These are phyloP conservation scores for Papiliotrema laurentii DNA, from an alignment of 1,284 basidiomycete species.

Conservation along the genomic window DNA sequence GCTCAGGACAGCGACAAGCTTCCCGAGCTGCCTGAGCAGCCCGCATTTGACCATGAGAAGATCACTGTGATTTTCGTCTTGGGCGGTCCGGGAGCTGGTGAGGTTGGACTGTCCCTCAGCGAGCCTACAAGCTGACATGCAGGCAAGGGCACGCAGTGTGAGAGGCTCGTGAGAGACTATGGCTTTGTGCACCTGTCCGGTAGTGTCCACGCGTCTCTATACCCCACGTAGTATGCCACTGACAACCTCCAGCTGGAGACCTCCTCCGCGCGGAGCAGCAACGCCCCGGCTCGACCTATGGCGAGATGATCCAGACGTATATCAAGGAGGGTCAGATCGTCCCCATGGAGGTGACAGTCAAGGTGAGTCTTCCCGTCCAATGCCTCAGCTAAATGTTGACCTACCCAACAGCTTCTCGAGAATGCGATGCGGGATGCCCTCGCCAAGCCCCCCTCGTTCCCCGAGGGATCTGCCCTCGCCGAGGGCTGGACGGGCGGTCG, in stretches of 20 bases:
- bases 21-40: conserved; percentile 16
- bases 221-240: neutral
- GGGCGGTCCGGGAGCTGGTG: conserved; percentile 92
- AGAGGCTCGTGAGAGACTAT: conserved; percentile 78
- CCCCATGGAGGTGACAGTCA: conserved; percentile 94
- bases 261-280: conserved; percentile 91
- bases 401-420: conserved; percentile 68
- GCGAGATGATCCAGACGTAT: conserved; percentile 78
- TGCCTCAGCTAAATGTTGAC: neutral
- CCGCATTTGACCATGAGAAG: conserved; percentile 66
- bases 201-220: too few relatives aligned
- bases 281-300: conserved; percentile 78
- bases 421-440: conserved; percentile 81
- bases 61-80: conserved; percentile 93
- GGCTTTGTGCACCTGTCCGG: conserved; percentile 93
- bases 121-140: conserved; percentile 4
- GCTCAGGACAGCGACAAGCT: conserved; percentile 3
- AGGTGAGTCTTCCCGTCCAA: conserved; percentile 45
- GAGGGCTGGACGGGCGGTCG: conserved; percentile 66
- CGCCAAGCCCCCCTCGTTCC: conserved; percentile 29
- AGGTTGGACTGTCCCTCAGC: conserved; percentile 19
- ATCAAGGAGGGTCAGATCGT: conserved; percentile 94
- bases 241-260: conserved; percentile 69
- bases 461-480: conserved; percentile 14
- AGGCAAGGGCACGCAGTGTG: conserved; percentile 98